Evolutionary conservation across 148 eudicot genomes (phyloP), one percentile per base, ranked within the genome.

Genomic region (Chenopodium formosanum): DNA sequence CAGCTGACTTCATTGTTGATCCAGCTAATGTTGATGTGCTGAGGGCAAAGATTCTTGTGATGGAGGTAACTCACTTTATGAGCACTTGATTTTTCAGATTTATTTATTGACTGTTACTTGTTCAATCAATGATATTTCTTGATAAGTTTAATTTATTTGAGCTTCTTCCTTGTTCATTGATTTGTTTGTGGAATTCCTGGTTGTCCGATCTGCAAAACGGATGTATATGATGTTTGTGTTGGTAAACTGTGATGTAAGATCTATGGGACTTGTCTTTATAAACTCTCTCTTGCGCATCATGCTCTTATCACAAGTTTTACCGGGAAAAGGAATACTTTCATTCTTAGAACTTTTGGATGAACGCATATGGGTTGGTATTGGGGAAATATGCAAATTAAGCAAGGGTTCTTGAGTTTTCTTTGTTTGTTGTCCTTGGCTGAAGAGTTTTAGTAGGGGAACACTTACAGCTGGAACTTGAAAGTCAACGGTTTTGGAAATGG

Each of bases 1-100:
- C 65, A 84, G 89, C 97, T 31, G 98, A 95, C 78, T 95, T 95
- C 82, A 89, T 93, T 72, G 67, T 80, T 70, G 94, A 95, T 77
- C 78, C 84, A 2, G 66, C 79, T 69, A 93, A 95, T 83, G 40
- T 34, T 79, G 98, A 95, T 80, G 97, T 84, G 63, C 85, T 95
- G 84, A 90, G 79, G 80, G 92, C 97, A 82, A 93, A 90, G 88
- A 85, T 96, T 86, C 97, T 96, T 77, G 92, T 96, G 50, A 93
- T 94, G 97, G 99, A 96, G 98, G 99, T 96, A 89, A 29, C 20
- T 22, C 34, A 9, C 13, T 71, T 81, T 32, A 56, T 70, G 25
- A 9, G 11, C 62, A 50, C 44, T 47, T 71, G 16, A 53, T 7
- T 72, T 78, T 63, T 62, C 8, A 31, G 29, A 53, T 16, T 44